Evolutionary conservation across 225 moss, liverwort and hornwort species (phyloP), one percentile per base, ranked within the genome.

Genomic region (Pseudoscleropodium purum): DNA sequence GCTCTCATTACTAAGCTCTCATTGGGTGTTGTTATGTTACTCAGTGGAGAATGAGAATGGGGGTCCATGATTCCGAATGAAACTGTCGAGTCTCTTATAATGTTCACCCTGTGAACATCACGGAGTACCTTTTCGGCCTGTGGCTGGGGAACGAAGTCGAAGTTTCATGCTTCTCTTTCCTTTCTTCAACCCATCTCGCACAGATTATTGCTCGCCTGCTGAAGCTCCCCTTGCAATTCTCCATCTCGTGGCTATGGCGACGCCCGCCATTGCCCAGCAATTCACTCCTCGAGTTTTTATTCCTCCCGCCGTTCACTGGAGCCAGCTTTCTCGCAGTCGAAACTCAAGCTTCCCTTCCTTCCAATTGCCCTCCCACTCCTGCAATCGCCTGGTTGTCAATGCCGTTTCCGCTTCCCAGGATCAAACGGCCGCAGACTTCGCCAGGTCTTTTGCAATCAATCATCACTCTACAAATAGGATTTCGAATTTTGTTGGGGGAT

Each of bases 341-440:
- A 78, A 9, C 85, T 9, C 75, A 13, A 12, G 78, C 87, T 83
- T 54, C 7, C 79, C 37, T 31, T 82, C 81, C 49, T n/a, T 69
- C 60, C 89, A 88, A 66, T 85, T 88, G 75, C 43, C 74, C 60
- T 72, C 85, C 39, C 18, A 29, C 86, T 87, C 80, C 4, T 88
- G 81, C 62, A 62, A 20, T 86, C 89, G 88, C 59, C 43, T 91
- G 85, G 88, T 91, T n/a, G 90, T 83, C 37, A 88, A 89, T 90
- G 91, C 93, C 88, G 84, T 91, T 79, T 91, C 93, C 90, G 83
- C 88, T 83, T 93, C 91, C 39, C 91, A 85, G 73, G 77, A 66
- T 43, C 91, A 91, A 79, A 37, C 91, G 33, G 91, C 91, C 39
- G 82, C 89, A 8, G 86, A 31, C 37, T 88, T 62, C 54, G 61